A percentile compares a stretch with the other conserved stretches of the same genome.
phyloP scores from a whole-genome alignment of 202 grass and related monocot genomes.

The Panicum hallii region DNA sequence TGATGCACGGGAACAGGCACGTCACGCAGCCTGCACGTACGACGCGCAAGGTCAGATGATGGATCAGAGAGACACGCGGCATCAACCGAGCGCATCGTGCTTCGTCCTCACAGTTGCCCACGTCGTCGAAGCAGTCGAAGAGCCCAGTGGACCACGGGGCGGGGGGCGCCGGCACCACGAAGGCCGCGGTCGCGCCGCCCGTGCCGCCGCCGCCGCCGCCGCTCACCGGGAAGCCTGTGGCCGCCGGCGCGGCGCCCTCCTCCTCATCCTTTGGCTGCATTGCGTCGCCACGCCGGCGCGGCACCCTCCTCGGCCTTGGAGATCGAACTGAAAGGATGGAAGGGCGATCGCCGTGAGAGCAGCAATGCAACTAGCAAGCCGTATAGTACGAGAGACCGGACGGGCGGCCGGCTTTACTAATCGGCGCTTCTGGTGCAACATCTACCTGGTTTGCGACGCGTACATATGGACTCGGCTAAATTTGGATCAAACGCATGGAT shows the following conservation, averaged over 20 bases:
- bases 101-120: conserved; percentile 54
- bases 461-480: too few species aligned
- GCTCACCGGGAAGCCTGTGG: conserved; percentile 18
- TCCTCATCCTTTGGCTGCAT: conserved; percentile 38
- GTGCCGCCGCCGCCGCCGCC: background rate
- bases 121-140: conserved; percentile 81
- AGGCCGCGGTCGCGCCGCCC: background rate
- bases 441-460: too few species aligned
- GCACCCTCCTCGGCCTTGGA: background rate
- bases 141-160: conserved; percentile 78
- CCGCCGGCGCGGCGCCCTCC: background rate
- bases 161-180: conserved; percentile 6
- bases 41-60: too few species aligned
- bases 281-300: background rate
- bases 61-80: too few species aligned
- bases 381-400: too few species aligned
- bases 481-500: too few species aligned
- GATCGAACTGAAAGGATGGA: too few species aligned
- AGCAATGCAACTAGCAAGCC: too few species aligned
- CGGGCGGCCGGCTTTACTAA: too few species aligned
- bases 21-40: conserved; percentile 61
- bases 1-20: conserved; percentile 79
- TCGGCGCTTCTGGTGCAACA: too few species aligned
- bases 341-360: too few species aligned
- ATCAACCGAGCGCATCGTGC: too few species aligned